Conservation (phyloP, 2,329 filamentous ascomycete genomes). For the Ramichloridium luteum region DNA sequence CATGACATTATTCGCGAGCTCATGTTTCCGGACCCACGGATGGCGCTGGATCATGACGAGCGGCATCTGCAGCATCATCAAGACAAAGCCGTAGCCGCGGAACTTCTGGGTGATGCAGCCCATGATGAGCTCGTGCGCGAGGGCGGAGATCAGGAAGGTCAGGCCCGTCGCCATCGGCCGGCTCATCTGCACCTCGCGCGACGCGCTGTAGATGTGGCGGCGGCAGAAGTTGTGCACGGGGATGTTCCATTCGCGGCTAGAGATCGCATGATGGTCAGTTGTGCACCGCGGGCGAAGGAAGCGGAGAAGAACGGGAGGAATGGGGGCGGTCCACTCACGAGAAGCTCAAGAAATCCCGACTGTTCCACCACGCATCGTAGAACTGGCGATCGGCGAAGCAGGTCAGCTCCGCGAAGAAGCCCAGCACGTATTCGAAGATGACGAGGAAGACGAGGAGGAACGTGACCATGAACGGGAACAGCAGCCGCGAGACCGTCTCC, state of each 20-base stretch:
- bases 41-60: conserved; percentile 87
- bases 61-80: conserved; percentile 93
- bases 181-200: conserved; percentile 57
- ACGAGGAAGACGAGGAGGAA: conserved; percentile 93
- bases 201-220: conserved; percentile 83
- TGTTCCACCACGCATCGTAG: conserved; percentile 65
- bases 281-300: not conserved
- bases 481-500: conserved; percentile 78
- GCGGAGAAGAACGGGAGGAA: too few relatives aligned
- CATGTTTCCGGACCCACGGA: conserved; percentile 58
- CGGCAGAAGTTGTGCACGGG: conserved; percentile 93
- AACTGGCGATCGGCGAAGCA: conserved; percentile 87
- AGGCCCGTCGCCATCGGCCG: conserved; percentile 68
- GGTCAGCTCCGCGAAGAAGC: conserved; percentile 78
- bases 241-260: conserved; percentile 85
- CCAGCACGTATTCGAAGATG: conserved; percentile 94
- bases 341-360: conserved; percentile 87
- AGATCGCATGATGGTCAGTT: conserved; percentile 31
- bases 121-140: conserved; percentile 93
- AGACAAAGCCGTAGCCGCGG: conserved; percentile 81
- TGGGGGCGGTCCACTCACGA: conserved; percentile 1
- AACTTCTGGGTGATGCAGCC: conserved; percentile 96
- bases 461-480: conserved; percentile 95
- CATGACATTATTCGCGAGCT: conserved; percentile 53
- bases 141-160: conserved; percentile 79